A percentile compares a stretch with the other conserved stretches of the same genome.
Evolutionary conservation across 176 grass and related monocot genomes (phyloP).

Genomic region (Zizania latifolia): DNA sequence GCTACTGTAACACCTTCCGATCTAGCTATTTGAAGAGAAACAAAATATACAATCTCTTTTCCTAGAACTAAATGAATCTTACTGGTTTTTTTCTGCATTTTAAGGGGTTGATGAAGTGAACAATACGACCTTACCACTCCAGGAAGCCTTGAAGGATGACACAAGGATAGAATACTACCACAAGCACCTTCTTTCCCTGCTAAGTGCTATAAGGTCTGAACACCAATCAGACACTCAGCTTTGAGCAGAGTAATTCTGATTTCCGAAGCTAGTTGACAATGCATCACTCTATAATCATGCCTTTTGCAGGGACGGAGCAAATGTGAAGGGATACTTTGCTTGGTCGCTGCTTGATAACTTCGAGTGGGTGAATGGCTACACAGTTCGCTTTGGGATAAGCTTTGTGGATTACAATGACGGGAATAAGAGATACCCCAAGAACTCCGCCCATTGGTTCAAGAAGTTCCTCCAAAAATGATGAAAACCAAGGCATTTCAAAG

Average conservation of each 20-base stretch:
- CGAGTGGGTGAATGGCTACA: slow-evolving; percentile 44
- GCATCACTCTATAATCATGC: background rate
- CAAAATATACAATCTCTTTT: background rate
- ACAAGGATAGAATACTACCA: slow-evolving; percentile 40
- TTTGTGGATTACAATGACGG: slow-evolving; percentile 36
- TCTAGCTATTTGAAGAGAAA: background rate
- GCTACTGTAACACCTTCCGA: too few species aligned
- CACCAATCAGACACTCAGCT: background rate
- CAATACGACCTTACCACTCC: slow-evolving; percentile 27
- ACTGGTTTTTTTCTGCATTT: background rate
- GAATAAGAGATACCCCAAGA: slow-evolving; percentile 34
- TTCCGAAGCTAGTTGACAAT: background rate
- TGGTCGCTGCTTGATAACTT: slow-evolving; percentile 59
- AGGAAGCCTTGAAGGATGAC: slow-evolving; percentile 46
- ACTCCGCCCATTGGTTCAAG: slow-evolving; percentile 43
- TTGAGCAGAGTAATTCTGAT: background rate
- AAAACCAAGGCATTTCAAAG: too few species aligned
- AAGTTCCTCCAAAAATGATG: slow-evolving; percentile 5
- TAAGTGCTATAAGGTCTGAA: slow-evolving; percentile 36
- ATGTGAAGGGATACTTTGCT: slow-evolving; percentile 51
- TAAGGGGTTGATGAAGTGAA: slow-evolving; percentile 34
- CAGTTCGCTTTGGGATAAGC: slow-evolving; percentile 36
- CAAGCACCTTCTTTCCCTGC: slow-evolving; percentile 31
- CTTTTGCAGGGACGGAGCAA: slow-evolving; percentile 32
- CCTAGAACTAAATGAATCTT: background rate